phyloP scores from a whole-genome alignment of 2,329 filamentous ascomycete genomes.

The Fonsecaea monophora region DNA sequence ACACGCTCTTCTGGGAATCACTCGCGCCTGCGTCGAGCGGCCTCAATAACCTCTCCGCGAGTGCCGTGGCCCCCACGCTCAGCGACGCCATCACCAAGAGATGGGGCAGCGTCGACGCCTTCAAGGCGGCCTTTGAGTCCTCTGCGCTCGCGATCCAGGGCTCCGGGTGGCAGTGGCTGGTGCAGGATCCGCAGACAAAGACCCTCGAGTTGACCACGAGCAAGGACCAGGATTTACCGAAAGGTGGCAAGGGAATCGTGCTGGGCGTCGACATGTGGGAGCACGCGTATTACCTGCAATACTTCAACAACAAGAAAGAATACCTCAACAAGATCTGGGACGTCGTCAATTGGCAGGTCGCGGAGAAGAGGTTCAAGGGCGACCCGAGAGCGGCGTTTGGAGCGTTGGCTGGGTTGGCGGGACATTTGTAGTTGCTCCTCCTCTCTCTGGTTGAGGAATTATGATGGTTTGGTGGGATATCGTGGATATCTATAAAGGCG shows the following conservation, averaged over 20 bases:
- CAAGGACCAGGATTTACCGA: constrained; percentile 75
- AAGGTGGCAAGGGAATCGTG: constrained; percentile 58
- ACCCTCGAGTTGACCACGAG: constrained; percentile 75
- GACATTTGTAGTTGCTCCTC: constrained; percentile 19
- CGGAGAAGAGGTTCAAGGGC: constrained; percentile 34
- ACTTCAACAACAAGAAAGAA: constrained; percentile 38
- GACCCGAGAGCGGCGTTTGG: constrained; percentile 29
- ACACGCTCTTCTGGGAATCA: constrained; percentile 77
- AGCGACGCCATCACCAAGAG: constrained; percentile 65
- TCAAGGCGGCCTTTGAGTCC: constrained; percentile 70
- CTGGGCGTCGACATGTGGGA: constrained; percentile 92
- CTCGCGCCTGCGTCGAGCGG: constrained; percentile 67
- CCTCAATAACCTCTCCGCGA: constrained; percentile 60
- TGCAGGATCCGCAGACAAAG: constrained; percentile 61
- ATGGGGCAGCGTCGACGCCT: constrained; percentile 72
- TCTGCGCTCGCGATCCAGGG: constrained; percentile 76
- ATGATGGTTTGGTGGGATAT: too few relatives aligned
- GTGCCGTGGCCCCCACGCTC: constrained; percentile 63
- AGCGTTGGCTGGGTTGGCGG: constrained; percentile 27
- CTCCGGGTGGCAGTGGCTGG: constrained; percentile 87
- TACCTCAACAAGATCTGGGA: constrained; percentile 35
- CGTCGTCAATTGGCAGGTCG: constrained; percentile 35
- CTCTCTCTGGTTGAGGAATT: too few relatives aligned
- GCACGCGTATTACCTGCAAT: constrained; percentile 86
- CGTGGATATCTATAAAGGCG: too few relatives aligned